Conservation (phyloP, 768 basidiomycete species). For the Rhodotorula babjevae region DNA sequence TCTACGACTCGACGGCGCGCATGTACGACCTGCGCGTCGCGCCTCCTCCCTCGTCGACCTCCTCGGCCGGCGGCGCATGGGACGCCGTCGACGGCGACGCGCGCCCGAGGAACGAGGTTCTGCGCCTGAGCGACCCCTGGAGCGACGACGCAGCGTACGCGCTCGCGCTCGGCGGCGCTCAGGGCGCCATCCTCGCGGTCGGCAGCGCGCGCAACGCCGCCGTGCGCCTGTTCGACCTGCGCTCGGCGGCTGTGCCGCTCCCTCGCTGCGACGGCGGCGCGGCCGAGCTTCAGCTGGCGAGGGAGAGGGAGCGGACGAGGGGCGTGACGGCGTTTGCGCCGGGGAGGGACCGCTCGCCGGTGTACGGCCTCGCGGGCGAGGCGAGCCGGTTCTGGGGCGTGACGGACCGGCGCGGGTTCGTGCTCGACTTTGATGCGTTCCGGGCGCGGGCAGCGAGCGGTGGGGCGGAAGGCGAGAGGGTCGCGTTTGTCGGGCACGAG, state of each 20-base stretch:
- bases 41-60: not conserved
- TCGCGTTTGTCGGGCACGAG: slow-evolving; percentile 16
- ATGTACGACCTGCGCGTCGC: slow-evolving; percentile 23
- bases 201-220: slow-evolving; percentile 22
- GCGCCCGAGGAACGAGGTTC: slow-evolving; percentile 7
- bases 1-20: slow-evolving; percentile 25
- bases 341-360: slow-evolving; percentile 8
- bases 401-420: slow-evolving; percentile 18
- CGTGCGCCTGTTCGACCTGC: slow-evolving; percentile 25
- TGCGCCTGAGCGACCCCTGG: slow-evolving; percentile 24
- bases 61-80: too few relatives aligned
- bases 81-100: not conserved
- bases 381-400: slow-evolving; percentile 15
- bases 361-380: slow-evolving; percentile 17
- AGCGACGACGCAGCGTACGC: slow-evolving; percentile 23
- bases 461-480: slow-evolving; percentile 9
- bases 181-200: slow-evolving; percentile 3
- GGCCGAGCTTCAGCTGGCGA: not conserved
- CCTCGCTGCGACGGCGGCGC: not conserved
- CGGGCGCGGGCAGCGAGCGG: too few relatives aligned
- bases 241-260: not conserved
- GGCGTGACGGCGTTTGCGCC: slow-evolving; percentile 22
- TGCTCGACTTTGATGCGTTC: slow-evolving; percentile 17
- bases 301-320: not conserved
- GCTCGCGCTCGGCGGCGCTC: slow-evolving; percentile 3